A percentile compares a stretch with the other conserved stretches of the same genome.
These are phyloP conservation scores for Paspalum vaginatum DNA, from an alignment of 176 grass and related monocot species.

Conservation along the genomic window DNA sequence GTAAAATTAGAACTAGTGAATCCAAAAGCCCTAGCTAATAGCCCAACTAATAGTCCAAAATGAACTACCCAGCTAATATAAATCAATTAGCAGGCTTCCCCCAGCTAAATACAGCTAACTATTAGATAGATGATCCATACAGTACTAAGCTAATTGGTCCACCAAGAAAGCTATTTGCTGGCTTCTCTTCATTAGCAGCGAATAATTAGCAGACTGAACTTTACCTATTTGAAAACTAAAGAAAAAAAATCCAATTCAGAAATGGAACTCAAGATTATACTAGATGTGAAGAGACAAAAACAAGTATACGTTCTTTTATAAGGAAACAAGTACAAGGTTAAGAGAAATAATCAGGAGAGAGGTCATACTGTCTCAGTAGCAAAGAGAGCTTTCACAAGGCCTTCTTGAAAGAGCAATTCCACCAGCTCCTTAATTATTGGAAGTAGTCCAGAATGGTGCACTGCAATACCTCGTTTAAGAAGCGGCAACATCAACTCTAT, in stretches of 20 bases:
- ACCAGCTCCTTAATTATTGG: slow-evolving; percentile 99
- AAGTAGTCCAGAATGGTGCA: slow-evolving; percentile 98
- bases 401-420: slow-evolving; percentile 98
- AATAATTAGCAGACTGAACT: no score
- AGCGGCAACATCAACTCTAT: slow-evolving; percentile 98
- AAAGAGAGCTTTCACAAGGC: slow-evolving; percentile 99
- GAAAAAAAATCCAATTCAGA: neutral
- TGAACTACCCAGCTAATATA: no score
- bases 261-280: slow-evolving; percentile 18
- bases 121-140: no score
- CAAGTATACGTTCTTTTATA: slow-evolving; percentile 3
- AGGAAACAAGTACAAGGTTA: slow-evolving; percentile 11
- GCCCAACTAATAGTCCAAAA: no score
- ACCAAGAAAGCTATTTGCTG: no score
- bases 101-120: no score
- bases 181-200: no score
- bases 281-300: slow-evolving; percentile 20
- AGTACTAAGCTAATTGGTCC: no score
- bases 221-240: slow-evolving; percentile 19
- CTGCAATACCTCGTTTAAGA: slow-evolving; percentile 91
- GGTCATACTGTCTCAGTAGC: slow-evolving; percentile 90
- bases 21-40: no score
- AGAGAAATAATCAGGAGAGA: slow-evolving; percentile 12
- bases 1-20: no score
- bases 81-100: no score